Evolutionary conservation across 2,329 filamentous ascomycete species (phyloP).

Genomic region (Paracamarosporium sp.): DNA sequence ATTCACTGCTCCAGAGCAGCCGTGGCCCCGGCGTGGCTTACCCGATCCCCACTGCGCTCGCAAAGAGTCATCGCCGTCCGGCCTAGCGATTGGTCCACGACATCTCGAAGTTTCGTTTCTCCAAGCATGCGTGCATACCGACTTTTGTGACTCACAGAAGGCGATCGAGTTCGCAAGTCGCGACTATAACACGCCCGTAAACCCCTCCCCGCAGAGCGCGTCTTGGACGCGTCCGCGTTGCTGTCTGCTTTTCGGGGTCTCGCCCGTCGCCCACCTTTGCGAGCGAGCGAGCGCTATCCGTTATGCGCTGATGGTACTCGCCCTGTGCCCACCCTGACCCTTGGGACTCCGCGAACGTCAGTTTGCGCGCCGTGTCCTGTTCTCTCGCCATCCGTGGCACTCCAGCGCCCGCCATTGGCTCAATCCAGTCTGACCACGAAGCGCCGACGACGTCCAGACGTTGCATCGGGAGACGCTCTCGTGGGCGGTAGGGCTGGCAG

Average conservation of each 20-base stretch:
- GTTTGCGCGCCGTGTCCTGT: conserved; percentile 26
- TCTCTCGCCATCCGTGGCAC: conserved; percentile 15
- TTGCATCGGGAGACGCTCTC: conserved; percentile 34
- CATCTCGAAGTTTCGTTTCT: conserved; percentile 42
- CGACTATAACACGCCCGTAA: conserved; percentile 48
- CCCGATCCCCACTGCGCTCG: conserved; percentile 19
- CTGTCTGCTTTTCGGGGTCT: conserved; percentile 34
- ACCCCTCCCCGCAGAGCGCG: conserved; percentile 35
- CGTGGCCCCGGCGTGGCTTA: background rate
- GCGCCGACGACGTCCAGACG: conserved; percentile 37
- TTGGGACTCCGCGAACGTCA: conserved; percentile 24
- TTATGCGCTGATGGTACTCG: conserved; percentile 23
- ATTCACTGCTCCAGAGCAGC: conserved; percentile 1
- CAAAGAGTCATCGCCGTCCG: conserved; percentile 40
- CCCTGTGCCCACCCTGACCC: conserved; percentile 4
- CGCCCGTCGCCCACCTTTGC: conserved; percentile 34
- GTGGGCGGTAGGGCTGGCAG: conserved; percentile 26
- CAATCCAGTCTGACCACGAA: conserved; percentile 28
- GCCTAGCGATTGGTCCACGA: conserved; percentile 38
- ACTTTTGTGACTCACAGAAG: conserved; percentile 43
- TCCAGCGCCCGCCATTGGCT: conserved; percentile 29
- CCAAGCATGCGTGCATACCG: conserved; percentile 32
- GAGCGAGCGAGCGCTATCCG: conserved; percentile 7
- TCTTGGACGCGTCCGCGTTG: conserved; percentile 35
- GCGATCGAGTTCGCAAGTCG: conserved; percentile 31